Evolutionary conservation across 2,329 filamentous ascomycete genomes (phyloP), one percentile per base, ranked within the genome.

Genomic region (Penicillium sp.): DNA sequence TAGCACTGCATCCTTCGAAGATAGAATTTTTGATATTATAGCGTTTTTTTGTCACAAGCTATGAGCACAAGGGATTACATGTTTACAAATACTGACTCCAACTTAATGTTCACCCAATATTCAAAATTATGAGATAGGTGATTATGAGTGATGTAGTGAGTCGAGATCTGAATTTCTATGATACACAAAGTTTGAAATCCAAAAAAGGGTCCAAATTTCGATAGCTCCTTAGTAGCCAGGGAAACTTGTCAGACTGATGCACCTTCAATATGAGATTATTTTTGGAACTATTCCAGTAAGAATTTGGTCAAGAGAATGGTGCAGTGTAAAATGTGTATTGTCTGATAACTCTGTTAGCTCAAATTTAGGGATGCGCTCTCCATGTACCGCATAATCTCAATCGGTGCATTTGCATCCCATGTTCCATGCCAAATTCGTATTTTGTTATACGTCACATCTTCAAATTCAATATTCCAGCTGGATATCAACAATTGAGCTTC

Each of bases 381-480:
- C 69, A 80, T 72, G 54, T 75, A 78, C n/a, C 75, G 69, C 4
- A 77, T 69, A 30, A 79, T 68, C n/a, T 65, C 59, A 3, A 77
- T 62, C 33, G 42, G 75, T 3, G 60, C 70, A 62, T 66, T 78
- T 35, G 22, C 70, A 60, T 64, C 73, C 52, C 58, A 72, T 28
- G 48, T 72, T 54, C 61, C 72, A 61, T 73, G 70, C 69, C 70
- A 74, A n/a, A 75, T 68, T 19, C 60, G 58, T 13, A 75, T 58
- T 22, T 65, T 63, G 42, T 68, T 57, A 40, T 68, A 73, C 6
- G 52, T 56, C 1, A 71, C 64, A 28, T 73, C 65, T 43, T 71
- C 65, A 28, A 74, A 69, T 1, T 62, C 43, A 43, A 74, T 72
- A 4, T 70, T 72, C 73, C 73, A 75, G 52, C 67, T 64, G 14